Evolutionary conservation across 176 grass and related monocot genomes (phyloP), one percentile per base, ranked within the genome.

Genomic region (Coix lacrymajobi): DNA sequence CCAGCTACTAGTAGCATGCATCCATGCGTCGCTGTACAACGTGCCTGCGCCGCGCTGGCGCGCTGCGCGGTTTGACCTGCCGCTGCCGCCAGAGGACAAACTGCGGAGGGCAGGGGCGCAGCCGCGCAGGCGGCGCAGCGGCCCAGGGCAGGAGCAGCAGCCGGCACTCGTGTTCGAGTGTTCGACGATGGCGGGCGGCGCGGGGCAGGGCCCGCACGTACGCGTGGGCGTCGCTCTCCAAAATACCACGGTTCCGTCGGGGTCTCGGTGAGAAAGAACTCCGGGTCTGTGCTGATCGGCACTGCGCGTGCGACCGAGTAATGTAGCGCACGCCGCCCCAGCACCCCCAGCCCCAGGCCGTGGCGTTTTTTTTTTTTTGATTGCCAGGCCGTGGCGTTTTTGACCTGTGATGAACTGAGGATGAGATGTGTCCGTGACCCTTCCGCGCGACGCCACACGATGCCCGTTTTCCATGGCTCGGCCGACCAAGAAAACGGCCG

Each of bases 401-500:
- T 69, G 73, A 85, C 83, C 12, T 2, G 33, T 8, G 38, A 40
- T 40, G 38, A n/a, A n/a, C n/a, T n/a, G n/a, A n/a, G n/a, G n/a
- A n/a, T n/a, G n/a, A n/a, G n/a, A n/a, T 10, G 64, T 0, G 20
- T 4, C 16, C 12, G n/a, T 11, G 22, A 26, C 8, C 56, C 9
- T 12, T n/a, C 65, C 20, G 66, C 17, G 37, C 24, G 5, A 1
- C n/a, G n/a, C n/a, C n/a, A 2, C 11, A 9, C 17, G 8, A 20
- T 45, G 31, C 12, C 31, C 31, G 45, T 81, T 81, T 81, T 70
- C 79, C 65, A 57, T 1, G 66, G 34, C 12, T 7, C 14, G 62
- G 62, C 70, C 77, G 62, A 89, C 76, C 87, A 60, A 40, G 69
- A 61, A 80, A 81, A 30, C 76, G 80, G 76, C 74, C 32, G 71